phyloP scores from a whole-genome alignment of 106 monocot species.

The Dioscorea zingiberensis region DNA sequence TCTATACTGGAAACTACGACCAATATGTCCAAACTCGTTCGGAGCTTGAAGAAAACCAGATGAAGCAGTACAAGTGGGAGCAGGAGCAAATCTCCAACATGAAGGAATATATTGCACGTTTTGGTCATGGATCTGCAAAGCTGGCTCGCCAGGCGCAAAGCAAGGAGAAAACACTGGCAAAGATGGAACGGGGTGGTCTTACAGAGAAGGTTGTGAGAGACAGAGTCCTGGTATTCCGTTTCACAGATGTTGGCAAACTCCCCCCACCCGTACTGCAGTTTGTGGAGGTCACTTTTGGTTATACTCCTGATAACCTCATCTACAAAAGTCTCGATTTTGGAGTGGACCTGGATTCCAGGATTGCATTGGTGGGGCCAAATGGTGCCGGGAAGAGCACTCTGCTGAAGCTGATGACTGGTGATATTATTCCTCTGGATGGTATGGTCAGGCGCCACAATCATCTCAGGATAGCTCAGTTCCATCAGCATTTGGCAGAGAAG shows the following conservation, averaged over 20 bases:
- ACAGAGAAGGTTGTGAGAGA: conserved; percentile 82
- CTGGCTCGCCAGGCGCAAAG: conserved; percentile 96
- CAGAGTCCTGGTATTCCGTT: conserved; percentile 73
- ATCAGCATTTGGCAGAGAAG: conserved; percentile 92
- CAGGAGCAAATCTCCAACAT: conserved; percentile 91
- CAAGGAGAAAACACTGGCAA: conserved; percentile 97
- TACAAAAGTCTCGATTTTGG: conserved; percentile 91
- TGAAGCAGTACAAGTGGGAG: conserved; percentile 99
- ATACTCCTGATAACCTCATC: conserved; percentile 79
- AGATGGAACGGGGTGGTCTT: conserved; percentile 97
- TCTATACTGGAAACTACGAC: conserved; percentile 91
- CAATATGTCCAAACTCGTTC: conserved; percentile 84
- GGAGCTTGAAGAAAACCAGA: conserved; percentile 96
- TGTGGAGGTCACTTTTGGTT: conserved; percentile 89
- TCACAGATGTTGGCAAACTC: conserved; percentile 90
- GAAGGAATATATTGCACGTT: conserved; percentile 99
- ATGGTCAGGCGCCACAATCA: conserved; percentile 98
- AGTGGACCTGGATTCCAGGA: conserved; percentile 90
- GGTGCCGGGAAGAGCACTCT: conserved; percentile 99
- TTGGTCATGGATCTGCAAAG: conserved; percentile 97
- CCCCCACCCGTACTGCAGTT: conserved; percentile 95
- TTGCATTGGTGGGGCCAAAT: conserved; percentile 93
- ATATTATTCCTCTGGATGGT: conserved; percentile 72
- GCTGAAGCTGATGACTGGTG: conserved; percentile 96
- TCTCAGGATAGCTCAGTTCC: conserved; percentile 87